A percentile compares a stretch with the other conserved stretches of the same genome.
phyloP scores from a whole-genome alignment of 2,329 filamentous ascomycete species.

The Teratosphaeria pseudoeucalypti region DNA sequence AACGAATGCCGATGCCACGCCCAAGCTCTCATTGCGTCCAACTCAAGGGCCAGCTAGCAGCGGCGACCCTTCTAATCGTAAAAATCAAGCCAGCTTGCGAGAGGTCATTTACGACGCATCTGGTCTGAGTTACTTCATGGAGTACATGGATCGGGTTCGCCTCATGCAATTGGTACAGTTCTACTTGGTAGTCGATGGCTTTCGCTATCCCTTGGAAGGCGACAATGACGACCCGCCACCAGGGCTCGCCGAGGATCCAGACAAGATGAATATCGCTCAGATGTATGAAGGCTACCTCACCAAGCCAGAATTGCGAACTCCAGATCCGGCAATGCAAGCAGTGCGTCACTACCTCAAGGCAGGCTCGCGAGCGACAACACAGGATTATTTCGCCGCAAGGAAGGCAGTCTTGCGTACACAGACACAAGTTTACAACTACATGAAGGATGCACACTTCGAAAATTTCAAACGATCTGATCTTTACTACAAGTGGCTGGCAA shows the following conservation, averaged over 20 bases:
- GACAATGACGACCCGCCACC: slow-evolving; percentile 57
- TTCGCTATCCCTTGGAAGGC: slow-evolving; percentile 86
- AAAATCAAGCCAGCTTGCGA: slow-evolving; percentile 66
- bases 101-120: slow-evolving; percentile 86
- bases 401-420: slow-evolving; percentile 74
- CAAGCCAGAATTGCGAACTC: slow-evolving; percentile 69
- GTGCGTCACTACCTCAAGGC: slow-evolving; percentile 71
- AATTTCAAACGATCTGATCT: slow-evolving; percentile 87
- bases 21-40: slow-evolving; percentile 39
- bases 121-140: slow-evolving; percentile 96
- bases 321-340: slow-evolving; percentile 55
- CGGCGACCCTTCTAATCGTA: slow-evolving; percentile 41
- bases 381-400: slow-evolving; percentile 74
- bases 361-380: slow-evolving; percentile 62
- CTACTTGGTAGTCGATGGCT: slow-evolving; percentile 95
- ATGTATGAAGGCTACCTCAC: slow-evolving; percentile 85
- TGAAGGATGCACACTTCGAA: slow-evolving; percentile 71
- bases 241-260: slow-evolving; percentile 54
- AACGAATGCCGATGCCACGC: slow-evolving; percentile 15
- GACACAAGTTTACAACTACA: slow-evolving; percentile 69
- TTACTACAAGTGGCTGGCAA: slow-evolving; percentile 90
- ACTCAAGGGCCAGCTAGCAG: slow-evolving; percentile 24
- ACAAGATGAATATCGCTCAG: slow-evolving; percentile 77
- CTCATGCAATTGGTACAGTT: slow-evolving; percentile 90
- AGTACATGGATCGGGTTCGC: slow-evolving; percentile 90